Percentiles rank a stretch among this genome's conserved stretches.
These are phyloP conservation scores for Orychophragmus violaceus DNA, from an alignment of 345 rosid genomes.

Conservation along the genomic window DNA sequence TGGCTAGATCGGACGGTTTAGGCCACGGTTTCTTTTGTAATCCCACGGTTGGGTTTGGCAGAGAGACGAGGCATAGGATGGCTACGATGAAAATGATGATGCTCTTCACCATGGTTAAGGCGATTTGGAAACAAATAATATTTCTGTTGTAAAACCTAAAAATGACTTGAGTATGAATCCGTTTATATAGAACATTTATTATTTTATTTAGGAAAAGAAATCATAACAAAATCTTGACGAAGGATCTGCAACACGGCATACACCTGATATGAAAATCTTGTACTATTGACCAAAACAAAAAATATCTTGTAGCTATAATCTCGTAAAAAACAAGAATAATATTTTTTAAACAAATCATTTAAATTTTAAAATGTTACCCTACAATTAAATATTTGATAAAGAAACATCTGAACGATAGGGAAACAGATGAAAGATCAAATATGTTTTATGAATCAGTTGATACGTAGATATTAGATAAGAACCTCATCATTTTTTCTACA, in stretches of 20 bases:
- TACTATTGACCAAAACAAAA: too few relatives aligned
- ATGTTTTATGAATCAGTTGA: neutral
- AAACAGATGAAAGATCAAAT: neutral
- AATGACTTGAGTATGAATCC: neutral
- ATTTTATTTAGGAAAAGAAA: neutral
- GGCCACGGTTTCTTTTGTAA: slow-evolving; percentile 23
- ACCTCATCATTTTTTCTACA: too few relatives aligned
- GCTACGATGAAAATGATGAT: slow-evolving; percentile 2
- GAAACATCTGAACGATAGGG: neutral
- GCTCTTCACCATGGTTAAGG: slow-evolving; percentile 21
- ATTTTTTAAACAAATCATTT: neutral
- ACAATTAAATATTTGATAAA: neutral
- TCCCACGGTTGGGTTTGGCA: slow-evolving; percentile 13
- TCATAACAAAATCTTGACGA: neutral
- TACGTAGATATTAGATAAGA: neutral
- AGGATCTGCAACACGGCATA: neutral
- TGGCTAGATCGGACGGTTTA: slow-evolving; percentile 25
- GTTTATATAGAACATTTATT: slow-evolving; percentile 16
- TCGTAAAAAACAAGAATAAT: neutral
- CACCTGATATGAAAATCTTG: neutral
- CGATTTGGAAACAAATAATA: neutral
- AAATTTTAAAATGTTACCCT: neutral
- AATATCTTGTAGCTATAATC: too few relatives aligned
- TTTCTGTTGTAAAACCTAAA: neutral
- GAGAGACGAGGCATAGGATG: slow-evolving; percentile 16